A percentile compares a stretch with the other conserved stretches of the same genome.
These are phyloP conservation scores for Coemansia sp. DNA, from an alignment of 192 early-diverging fungal species.

Conservation along the genomic window DNA sequence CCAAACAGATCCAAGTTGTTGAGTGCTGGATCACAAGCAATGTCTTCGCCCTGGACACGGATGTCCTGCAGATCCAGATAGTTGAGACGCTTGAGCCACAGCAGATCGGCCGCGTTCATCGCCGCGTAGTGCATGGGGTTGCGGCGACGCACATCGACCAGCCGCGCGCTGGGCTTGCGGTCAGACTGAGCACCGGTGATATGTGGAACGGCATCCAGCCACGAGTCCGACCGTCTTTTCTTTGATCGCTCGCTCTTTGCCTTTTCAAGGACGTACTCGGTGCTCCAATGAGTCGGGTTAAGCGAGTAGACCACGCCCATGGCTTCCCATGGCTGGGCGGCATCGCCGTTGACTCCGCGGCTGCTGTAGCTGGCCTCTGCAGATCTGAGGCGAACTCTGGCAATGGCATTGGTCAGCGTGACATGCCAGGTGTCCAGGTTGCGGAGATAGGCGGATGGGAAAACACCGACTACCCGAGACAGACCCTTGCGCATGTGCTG, in stretches of 20 bases:
- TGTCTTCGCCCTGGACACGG: slow-evolving; percentile 7
- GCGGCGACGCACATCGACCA: slow-evolving; percentile 38
- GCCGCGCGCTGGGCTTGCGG: slow-evolving; percentile 17
- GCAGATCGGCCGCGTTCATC: slow-evolving; percentile 22
- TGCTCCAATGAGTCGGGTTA: slow-evolving; percentile 38
- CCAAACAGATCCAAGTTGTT: slow-evolving; percentile 33
- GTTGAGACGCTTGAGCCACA: slow-evolving; percentile 41
- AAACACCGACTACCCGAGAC: slow-evolving; percentile 10
- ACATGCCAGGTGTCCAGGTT: slow-evolving; percentile 40
- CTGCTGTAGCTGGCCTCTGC: slow-evolving; percentile 14
- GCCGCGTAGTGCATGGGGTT: slow-evolving; percentile 52
- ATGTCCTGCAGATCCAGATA: slow-evolving; percentile 34
- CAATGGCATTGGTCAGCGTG: slow-evolving; percentile 31
- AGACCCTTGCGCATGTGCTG: slow-evolving; percentile 1
- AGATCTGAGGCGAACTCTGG: slow-evolving; percentile 19
- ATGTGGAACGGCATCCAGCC: slow-evolving; percentile 42
- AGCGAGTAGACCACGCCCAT: slow-evolving; percentile 19
- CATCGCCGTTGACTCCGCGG: slow-evolving; percentile 1
- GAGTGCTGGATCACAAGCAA: slow-evolving; percentile 20
- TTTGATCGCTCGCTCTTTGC: slow-evolving; percentile 32
- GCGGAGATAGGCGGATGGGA: slow-evolving; percentile 28
- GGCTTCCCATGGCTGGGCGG: slow-evolving; percentile 14
- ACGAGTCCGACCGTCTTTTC: slow-evolving; percentile 23
- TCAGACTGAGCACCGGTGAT: slow-evolving; percentile 16
- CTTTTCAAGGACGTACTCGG: slow-evolving; percentile 39